Evolutionary conservation across 257 asterid species (phyloP).

Genomic region (Prunella vulgaris): DNA sequence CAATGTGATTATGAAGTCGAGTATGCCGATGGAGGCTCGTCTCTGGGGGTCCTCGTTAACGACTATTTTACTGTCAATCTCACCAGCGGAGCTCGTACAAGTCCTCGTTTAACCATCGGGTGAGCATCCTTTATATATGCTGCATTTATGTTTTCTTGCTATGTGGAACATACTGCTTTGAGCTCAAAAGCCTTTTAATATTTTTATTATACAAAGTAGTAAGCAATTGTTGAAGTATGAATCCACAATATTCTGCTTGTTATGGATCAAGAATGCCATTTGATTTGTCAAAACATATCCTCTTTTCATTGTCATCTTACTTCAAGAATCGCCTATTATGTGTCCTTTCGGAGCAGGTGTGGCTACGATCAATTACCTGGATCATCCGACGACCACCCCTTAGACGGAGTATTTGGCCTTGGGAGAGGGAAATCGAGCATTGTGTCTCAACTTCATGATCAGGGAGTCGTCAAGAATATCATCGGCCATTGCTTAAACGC

Average conservation of each 20-base stretch:
- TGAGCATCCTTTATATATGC: conserved; percentile 23
- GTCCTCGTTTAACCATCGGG: conserved; percentile 85
- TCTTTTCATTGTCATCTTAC: neutral
- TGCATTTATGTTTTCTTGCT: neutral
- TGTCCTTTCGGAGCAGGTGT: conserved; percentile 41
- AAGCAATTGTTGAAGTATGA: no score
- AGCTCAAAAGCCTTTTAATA: no score
- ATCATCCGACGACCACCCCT: conserved; percentile 50
- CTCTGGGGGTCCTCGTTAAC: conserved; percentile 87
- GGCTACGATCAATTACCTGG: conserved; percentile 95
- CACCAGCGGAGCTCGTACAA: conserved; percentile 55
- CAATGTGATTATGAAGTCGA: conserved; percentile 97
- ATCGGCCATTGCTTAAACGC: conserved; percentile 81
- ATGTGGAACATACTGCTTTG: neutral
- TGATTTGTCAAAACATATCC: neutral
- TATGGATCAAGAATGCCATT: neutral
- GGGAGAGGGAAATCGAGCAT: conserved; percentile 87
- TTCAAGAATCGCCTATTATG: neutral
- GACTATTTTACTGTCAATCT: conserved; percentile 60
- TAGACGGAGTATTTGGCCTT: conserved; percentile 96
- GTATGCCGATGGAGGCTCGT: conserved; percentile 99
- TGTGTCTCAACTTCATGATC: conserved; percentile 71
- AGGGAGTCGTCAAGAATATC: conserved; percentile 60
- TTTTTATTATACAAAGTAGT: no score
- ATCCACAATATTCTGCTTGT: no score